phyloP scores from a whole-genome alignment of 2,329 filamentous ascomycete genomes.

The Cladophialophora chaetospira region DNA sequence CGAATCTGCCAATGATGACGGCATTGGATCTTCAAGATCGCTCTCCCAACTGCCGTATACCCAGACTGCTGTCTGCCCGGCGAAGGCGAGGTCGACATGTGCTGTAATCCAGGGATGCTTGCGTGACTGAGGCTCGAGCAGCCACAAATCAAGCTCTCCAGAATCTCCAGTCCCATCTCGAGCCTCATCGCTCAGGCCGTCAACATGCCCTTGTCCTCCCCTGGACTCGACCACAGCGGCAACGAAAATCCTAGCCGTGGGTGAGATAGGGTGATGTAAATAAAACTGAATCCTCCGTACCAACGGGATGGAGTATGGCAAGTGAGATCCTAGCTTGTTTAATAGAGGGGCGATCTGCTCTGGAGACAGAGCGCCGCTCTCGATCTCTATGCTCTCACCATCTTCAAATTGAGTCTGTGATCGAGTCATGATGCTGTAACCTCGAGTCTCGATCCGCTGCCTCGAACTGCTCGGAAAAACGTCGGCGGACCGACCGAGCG shows the following conservation, averaged over 20 bases:
- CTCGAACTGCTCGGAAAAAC: too few species aligned
- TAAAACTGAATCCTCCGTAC: conserved; percentile 45
- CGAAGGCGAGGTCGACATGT: conserved; percentile 43
- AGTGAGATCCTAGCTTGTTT: conserved; percentile 36
- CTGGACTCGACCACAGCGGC: conserved; percentile 6
- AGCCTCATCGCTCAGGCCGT: too few species aligned
- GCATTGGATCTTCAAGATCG: not conserved
- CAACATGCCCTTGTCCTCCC: too few species aligned
- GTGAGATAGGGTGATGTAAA: conserved; percentile 34
- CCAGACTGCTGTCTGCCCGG: conserved; percentile 46
- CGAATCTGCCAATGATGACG: too few species aligned
- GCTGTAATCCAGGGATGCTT: conserved; percentile 42
- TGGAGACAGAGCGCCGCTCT: conserved; percentile 1
- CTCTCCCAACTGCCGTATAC: conserved; percentile 46
- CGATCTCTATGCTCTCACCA: not conserved
- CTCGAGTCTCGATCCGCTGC: too few species aligned
- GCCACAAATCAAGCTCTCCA: not conserved
- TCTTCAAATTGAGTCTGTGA: too few species aligned
- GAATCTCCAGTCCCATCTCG: not conserved
- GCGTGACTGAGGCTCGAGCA: not conserved
- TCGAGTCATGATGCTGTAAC: too few species aligned
- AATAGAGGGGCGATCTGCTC: conserved; percentile 11
- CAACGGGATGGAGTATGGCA: conserved; percentile 43
- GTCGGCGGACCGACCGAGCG: too few species aligned
- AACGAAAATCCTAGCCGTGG: conserved; percentile 35